Evolutionary conservation across 768 basidiomycete genomes (phyloP).

Genomic region (Suillus alpinus): DNA sequence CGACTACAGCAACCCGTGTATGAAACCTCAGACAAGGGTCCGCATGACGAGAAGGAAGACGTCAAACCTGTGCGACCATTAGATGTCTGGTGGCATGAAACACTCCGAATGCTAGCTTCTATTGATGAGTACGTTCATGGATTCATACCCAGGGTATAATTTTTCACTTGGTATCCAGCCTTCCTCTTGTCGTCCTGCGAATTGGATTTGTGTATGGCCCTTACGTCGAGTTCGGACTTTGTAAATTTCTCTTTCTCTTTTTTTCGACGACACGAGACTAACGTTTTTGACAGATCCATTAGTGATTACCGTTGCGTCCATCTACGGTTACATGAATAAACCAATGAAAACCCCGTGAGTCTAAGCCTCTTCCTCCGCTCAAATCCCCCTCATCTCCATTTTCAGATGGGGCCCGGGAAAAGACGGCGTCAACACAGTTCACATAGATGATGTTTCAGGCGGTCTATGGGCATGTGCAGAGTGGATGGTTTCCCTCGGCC

Average conservation of each 20-base stretch:
- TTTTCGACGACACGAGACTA: conserved; percentile 13
- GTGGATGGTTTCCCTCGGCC: conserved; percentile 69
- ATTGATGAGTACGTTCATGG: conserved; percentile 58
- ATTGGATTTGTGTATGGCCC: conserved; percentile 80
- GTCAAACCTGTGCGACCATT: conserved; percentile 65
- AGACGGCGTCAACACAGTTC: conserved; percentile 71
- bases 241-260: conserved; percentile 33
- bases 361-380: conserved; percentile 1
- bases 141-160: not conserved
- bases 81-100: conserved; percentile 90
- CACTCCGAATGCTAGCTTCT: conserved; percentile 67
- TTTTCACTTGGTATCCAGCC: conserved; percentile 38
- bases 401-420: conserved; percentile 78
- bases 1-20: conserved; percentile 79
- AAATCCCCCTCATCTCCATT: conserved; percentile 9
- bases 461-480: conserved; percentile 72
- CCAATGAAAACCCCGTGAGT: conserved; percentile 80
- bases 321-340: conserved; percentile 80
- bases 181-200: conserved; percentile 79
- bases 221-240: conserved; percentile 67
- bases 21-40: conserved; percentile 64
- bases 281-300: conserved; percentile 50
- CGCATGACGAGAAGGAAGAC: conserved; percentile 70
- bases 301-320: conserved; percentile 70
- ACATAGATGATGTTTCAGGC: conserved; percentile 76